Base-by-base conservation (phyloP, 164 flowering plant genomes). In the Magnolia sinica region DNA sequence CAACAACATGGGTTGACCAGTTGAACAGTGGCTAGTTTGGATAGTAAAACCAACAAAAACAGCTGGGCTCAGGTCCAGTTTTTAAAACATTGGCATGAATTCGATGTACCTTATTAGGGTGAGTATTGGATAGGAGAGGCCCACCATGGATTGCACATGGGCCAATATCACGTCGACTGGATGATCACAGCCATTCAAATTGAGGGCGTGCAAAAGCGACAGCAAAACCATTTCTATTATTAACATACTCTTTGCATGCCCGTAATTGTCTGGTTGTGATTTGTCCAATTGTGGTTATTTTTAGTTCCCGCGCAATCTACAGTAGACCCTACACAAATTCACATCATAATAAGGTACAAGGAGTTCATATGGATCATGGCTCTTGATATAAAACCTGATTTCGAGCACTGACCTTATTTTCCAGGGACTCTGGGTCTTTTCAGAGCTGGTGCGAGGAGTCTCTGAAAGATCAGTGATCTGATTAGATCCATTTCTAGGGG, bases 391-490 rank as follows among this genome's bases (percentile, higher is more conserved):
- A 9, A 55, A 7, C 13, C 2, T 16, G 18, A 16, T 11, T 55
- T 55, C 18, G 4, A 16, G 61, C 61, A 13, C 61, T 55, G 61
- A 55, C 61, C 61, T 55, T 55, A 37, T 37, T 37, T 16, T 55
- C 19, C 61, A 7, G 16, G 18, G 61, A 16, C 61, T 55, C 61
- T 13, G 61, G 61, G 13, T 13, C 18, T 37, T 37, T 37, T 83
- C 85, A 3, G 81, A 74, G 64, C 74, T 65, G 10, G 29, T 77
- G 50, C 50, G 63, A 55, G 86, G 76, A 70, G 72, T 72, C 65
- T 82, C 87, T 3, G 63, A 1, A 50, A 64, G 59, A 45, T 86
- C 83, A 11, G 69, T 23, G 63, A 49, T 74, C 68, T 64, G 78
- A 24, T 58, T 70, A 2, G 81, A 29, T 27, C 20, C 79, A 64